phyloP scores from a whole-genome alignment of 371 early-diverging fungal genomes.

The Actinomortierella wolfii region DNA sequence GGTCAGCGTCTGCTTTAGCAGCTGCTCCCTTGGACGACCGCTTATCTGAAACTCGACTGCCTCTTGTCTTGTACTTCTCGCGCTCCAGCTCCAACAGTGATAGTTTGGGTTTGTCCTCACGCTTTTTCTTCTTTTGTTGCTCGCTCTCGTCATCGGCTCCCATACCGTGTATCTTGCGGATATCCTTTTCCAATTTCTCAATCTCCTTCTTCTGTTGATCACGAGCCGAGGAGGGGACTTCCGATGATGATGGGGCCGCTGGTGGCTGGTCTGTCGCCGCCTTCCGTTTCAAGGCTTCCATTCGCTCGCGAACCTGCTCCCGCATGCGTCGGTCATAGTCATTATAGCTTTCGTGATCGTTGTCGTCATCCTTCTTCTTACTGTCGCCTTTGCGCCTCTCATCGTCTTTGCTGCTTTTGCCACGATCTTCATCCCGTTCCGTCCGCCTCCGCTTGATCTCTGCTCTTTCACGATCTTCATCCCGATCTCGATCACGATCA shows the following conservation, averaged over 20 bases:
- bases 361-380: slow-evolving; percentile 18
- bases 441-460: not conserved
- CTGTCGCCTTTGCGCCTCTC: not conserved
- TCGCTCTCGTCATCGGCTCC: slow-evolving; percentile 22
- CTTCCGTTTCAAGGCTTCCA: slow-evolving; percentile 17
- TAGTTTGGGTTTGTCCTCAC: slow-evolving; percentile 44
- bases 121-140: slow-evolving; percentile 20
- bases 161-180: slow-evolving; percentile 57
- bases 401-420: not conserved
- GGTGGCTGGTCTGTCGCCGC: slow-evolving; percentile 11
- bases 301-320: slow-evolving; percentile 47
- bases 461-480: not conserved
- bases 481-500: not conserved
- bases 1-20: slow-evolving; percentile 18
- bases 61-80: slow-evolving; percentile 54
- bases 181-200: slow-evolving; percentile 60
- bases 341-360: slow-evolving; percentile 39
- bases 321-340: slow-evolving; percentile 54
- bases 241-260: slow-evolving; percentile 6
- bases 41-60: slow-evolving; percentile 43
- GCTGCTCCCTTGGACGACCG: slow-evolving; percentile 21
- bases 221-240: not conserved
- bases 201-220: slow-evolving; percentile 45
- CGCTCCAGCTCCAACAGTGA: slow-evolving; percentile 60
- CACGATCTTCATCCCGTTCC: slow-evolving; percentile 1